Conservation (phyloP, 2,329 filamentous ascomycete species). For the Amauroascus niger region DNA sequence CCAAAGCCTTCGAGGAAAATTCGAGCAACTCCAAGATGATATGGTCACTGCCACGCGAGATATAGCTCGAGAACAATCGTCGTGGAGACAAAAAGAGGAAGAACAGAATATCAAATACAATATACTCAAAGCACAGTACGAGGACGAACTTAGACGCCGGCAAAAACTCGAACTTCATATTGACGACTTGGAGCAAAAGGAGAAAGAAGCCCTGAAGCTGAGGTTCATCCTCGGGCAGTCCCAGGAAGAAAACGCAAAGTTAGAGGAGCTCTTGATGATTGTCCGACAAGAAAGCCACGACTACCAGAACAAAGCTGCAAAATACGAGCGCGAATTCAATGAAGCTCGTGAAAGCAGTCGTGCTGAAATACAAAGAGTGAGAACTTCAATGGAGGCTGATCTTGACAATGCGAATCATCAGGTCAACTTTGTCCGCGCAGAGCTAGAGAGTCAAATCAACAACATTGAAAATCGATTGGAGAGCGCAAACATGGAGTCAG, state of each 20-base stretch:
- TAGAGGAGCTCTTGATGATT: slow-evolving; percentile 48
- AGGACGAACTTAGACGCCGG: slow-evolving; percentile 58
- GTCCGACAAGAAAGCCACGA: slow-evolving; percentile 52
- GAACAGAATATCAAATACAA: slow-evolving; percentile 47
- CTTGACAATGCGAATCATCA: slow-evolving; percentile 68
- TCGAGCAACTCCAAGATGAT: slow-evolving; percentile 76
- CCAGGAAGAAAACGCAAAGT: slow-evolving; percentile 51
- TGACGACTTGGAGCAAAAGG: slow-evolving; percentile 54
- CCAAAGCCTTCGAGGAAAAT: slow-evolving; percentile 73
- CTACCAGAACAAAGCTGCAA: slow-evolving; percentile 57
- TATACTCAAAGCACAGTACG: slow-evolving; percentile 47
- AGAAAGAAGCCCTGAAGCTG: slow-evolving; percentile 66
- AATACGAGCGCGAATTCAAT: slow-evolving; percentile 71
- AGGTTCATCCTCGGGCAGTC: slow-evolving; percentile 66
- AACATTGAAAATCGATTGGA: slow-evolving; percentile 67
- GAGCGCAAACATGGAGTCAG: slow-evolving; percentile 64
- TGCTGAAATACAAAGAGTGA: slow-evolving; percentile 70
- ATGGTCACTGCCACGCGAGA: slow-evolving; percentile 71
- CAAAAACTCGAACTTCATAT: slow-evolving; percentile 53
- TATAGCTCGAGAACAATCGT: slow-evolving; percentile 70
- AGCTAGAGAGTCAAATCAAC: slow-evolving; percentile 67
- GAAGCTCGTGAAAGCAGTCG: slow-evolving; percentile 72
- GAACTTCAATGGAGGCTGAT: slow-evolving; percentile 68
- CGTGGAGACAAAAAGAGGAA: slow-evolving; percentile 60
- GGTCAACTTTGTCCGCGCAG: slow-evolving; percentile 66